Evolutionary conservation across 2,329 filamentous ascomycete genomes (phyloP).

Genomic region (Pseudonectria foliicola): DNA sequence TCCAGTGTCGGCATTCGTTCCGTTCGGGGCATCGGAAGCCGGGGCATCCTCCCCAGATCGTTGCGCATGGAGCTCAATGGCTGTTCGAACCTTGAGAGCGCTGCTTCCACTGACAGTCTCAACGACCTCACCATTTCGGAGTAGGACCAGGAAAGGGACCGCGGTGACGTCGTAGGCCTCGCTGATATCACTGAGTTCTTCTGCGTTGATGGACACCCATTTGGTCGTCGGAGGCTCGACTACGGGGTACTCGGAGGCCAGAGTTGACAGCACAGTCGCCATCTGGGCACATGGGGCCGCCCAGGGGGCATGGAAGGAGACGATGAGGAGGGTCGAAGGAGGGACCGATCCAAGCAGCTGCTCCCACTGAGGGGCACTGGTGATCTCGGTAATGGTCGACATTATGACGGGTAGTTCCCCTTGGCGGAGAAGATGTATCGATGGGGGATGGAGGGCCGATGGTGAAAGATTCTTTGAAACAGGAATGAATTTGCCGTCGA

Average conservation of each 20-base stretch:
- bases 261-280: slow-evolving; percentile 74
- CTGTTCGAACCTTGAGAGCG: slow-evolving; percentile 73
- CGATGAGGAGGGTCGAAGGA: slow-evolving; percentile 64
- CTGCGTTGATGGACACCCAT: slow-evolving; percentile 89
- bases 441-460: slow-evolving; percentile 2
- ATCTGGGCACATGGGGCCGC: slow-evolving; percentile 94
- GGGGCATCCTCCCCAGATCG: slow-evolving; percentile 28
- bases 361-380: slow-evolving; percentile 66
- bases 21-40: slow-evolving; percentile 29
- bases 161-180: slow-evolving; percentile 92
- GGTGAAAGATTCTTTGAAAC: too few species aligned
- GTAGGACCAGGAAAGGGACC: slow-evolving; percentile 83
- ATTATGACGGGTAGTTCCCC: slow-evolving; percentile 41
- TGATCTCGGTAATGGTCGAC: slow-evolving; percentile 73
- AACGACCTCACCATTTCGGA: slow-evolving; percentile 66
- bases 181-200: slow-evolving; percentile 85
- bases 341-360: slow-evolving; percentile 59
- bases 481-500: slow-evolving; percentile 5
- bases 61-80: slow-evolving; percentile 76
- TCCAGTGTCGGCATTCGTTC: slow-evolving; percentile 30
- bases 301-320: slow-evolving; percentile 97
- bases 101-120: slow-evolving; percentile 88
- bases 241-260: slow-evolving; percentile 77
- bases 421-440: neutral
- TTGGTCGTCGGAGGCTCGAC: slow-evolving; percentile 59